Evolutionary conservation across 345 rosid genomes (phyloP), one percentile per base, ranked within the genome.

Genomic region (Excoecaria agallocha): DNA sequence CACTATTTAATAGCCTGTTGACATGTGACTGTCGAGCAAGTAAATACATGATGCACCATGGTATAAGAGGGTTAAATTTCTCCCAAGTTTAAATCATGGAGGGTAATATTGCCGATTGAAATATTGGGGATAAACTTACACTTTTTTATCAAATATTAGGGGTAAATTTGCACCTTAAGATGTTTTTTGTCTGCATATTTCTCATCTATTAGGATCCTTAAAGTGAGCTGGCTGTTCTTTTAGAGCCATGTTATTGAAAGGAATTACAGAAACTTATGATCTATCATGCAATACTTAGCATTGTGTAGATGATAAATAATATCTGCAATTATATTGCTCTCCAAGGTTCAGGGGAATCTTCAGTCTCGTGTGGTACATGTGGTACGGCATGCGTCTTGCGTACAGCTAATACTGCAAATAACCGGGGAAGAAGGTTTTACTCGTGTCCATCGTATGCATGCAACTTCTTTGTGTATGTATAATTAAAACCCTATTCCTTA

Each of bases 351-450:
- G 98, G 90, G 81, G 96, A 89, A 74, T 55, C 86, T 72, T 78
- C 90, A 50, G 66, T 90, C 39, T 60, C 90, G 46, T 95, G 99
- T 76, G 82, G 74, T 74, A 84, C 85, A 41, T 95, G 98, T 68
- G 93, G 97, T 80, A 70, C 86, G 50, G 68, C 78, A 38, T 93
- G 99, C 77, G 82, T 76, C 52, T 54, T 89, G 72, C 93, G 96
- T 80, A 89, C 92, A 49, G 98, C 99, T 24, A 95, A 91, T 79
- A 93, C 98, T 0, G 90, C 83, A 74, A 90, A 83, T 79, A 95
- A 95, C 84, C 84, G 93, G 71, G 99, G 99, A 79, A 89, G 99
- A 67, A 89, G 87, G 78, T 95, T 95, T 85, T 95, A 84, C 85
- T 89, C 94, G 37, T 93, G 98, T 82, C 85, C 83, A 79, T 84